phyloP scores from a whole-genome alignment of 2,329 filamentous ascomycete genomes.

The Microsporum ferrugineum region DNA sequence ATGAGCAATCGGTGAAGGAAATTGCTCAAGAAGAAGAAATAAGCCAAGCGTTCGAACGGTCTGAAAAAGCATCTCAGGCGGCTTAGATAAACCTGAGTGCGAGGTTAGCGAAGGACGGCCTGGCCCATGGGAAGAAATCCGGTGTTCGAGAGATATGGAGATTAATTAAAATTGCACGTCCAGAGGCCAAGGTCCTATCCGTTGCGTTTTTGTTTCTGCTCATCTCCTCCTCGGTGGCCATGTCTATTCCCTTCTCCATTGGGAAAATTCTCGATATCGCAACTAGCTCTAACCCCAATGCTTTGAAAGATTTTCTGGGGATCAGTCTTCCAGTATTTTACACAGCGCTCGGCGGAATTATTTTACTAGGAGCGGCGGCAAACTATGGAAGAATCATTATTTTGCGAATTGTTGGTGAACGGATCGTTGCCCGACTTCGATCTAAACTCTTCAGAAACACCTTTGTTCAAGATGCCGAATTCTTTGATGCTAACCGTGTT shows the following conservation, averaged over 20 bases:
- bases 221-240: constrained; percentile 81
- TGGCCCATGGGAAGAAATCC: constrained; percentile 33
- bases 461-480: constrained; percentile 94
- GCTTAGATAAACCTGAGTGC: constrained; percentile 83
- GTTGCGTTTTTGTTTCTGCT: constrained; percentile 76
- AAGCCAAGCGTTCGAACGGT: constrained; percentile 54
- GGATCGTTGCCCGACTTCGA: constrained; percentile 80
- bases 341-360: constrained; percentile 59
- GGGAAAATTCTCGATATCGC: constrained; percentile 90
- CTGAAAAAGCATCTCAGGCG: constrained; percentile 75
- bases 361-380: constrained; percentile 72
- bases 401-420: constrained; percentile 84
- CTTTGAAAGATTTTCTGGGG: constrained; percentile 61
- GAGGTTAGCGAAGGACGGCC: constrained; percentile 70
- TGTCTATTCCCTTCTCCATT: constrained; percentile 94
- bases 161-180: constrained; percentile 75
- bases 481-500: constrained; percentile 95
- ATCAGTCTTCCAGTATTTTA: constrained; percentile 83
- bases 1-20: neutral
- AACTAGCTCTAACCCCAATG: constrained; percentile 58
- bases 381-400: constrained; percentile 94
- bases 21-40: constrained; percentile 28
- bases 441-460: constrained; percentile 85
- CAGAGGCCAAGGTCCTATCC: constrained; percentile 66
- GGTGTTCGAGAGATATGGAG: constrained; percentile 70